Conservation (phyloP, 306 rosid genomes). For the Casuarina cunninghamiana region DNA sequence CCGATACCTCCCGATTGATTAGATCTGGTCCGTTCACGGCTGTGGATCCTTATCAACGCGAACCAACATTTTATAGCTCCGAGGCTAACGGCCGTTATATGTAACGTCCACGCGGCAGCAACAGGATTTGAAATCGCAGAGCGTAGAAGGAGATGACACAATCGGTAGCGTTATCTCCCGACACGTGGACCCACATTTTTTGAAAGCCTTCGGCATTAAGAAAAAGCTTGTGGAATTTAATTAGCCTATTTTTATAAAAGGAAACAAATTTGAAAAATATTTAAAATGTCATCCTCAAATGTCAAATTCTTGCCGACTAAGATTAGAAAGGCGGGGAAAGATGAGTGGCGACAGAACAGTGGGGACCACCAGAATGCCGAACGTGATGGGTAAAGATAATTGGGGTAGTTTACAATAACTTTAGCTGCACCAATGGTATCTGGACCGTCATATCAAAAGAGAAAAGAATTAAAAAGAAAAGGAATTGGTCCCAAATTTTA, state of each 20-base stretch:
- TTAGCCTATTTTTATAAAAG: too few relatives aligned
- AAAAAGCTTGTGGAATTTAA: neutral
- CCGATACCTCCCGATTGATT: neutral
- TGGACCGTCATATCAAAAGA: neutral
- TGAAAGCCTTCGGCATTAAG: slow-evolving; percentile 34
- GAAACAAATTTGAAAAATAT: too few relatives aligned
- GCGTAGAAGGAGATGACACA: slow-evolving; percentile 17
- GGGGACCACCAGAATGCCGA: too few relatives aligned
- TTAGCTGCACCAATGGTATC: neutral
- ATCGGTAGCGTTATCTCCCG: neutral
- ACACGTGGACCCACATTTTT: slow-evolving; percentile 35
- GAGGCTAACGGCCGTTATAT: slow-evolving; percentile 1
- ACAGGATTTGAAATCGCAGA: slow-evolving; percentile 38
- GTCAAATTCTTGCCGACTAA: too few relatives aligned
- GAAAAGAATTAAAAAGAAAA: neutral
- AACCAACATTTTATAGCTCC: neutral
- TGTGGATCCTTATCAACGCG: neutral
- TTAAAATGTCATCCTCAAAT: too few relatives aligned
- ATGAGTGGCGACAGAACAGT: too few relatives aligned
- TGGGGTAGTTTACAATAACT: neutral
- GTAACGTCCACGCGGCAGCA: neutral
- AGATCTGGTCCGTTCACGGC: slow-evolving; percentile 39
- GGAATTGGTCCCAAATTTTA: neutral
- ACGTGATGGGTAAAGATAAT: too few relatives aligned
- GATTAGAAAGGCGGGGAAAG: too few relatives aligned